A percentile compares a stretch with the other conserved stretches of the same genome.
Evolutionary conservation across 2,329 filamentous ascomycete species (phyloP).

Genomic region (Rosellinia necatrix): DNA sequence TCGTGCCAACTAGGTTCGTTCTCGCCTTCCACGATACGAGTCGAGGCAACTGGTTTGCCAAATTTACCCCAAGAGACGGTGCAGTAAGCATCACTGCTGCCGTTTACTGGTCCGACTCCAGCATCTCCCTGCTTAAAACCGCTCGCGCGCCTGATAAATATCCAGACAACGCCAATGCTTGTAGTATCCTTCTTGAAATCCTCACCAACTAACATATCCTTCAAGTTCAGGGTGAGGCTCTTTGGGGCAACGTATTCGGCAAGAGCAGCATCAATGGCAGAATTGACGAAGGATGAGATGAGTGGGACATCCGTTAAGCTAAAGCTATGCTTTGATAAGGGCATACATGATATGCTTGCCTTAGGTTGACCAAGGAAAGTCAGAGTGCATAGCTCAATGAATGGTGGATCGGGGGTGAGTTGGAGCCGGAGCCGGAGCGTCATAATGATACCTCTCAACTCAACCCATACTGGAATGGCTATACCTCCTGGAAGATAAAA

Average conservation of each 20-base stretch:
- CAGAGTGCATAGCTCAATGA: slow-evolving; percentile 74
- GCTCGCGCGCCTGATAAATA: slow-evolving; percentile 68
- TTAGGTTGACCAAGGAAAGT: slow-evolving; percentile 78
- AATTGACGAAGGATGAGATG: slow-evolving; percentile 76
- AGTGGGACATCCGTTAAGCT: slow-evolving; percentile 78
- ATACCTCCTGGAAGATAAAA: slow-evolving; percentile 68
- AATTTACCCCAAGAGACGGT: slow-evolving; percentile 79
- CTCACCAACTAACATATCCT: slow-evolving; percentile 77
- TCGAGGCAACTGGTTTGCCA: slow-evolving; percentile 69
- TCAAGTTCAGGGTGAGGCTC: slow-evolving; percentile 73
- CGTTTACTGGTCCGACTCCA: slow-evolving; percentile 63
- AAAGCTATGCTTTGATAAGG: slow-evolving; percentile 68
- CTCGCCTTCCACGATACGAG: slow-evolving; percentile 66
- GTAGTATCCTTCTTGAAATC: slow-evolving; percentile 78
- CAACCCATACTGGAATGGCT: slow-evolving; percentile 71
- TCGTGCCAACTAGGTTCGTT: slow-evolving; percentile 75
- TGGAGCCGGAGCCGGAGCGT: slow-evolving; percentile 72
- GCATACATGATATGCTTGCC: slow-evolving; percentile 71
- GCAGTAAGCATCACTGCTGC: slow-evolving; percentile 72
- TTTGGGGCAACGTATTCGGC: slow-evolving; percentile 79
- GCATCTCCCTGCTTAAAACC: slow-evolving; percentile 75
- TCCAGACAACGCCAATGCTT: slow-evolving; percentile 66
- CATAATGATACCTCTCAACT: slow-evolving; percentile 73
- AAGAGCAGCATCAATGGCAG: slow-evolving; percentile 72
- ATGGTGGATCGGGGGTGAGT: slow-evolving; percentile 75